These are phyloP conservation scores for Colletotrichum sp. DNA, from an alignment of 2,329 filamentous ascomycete genomes.

Conservation along the genomic window DNA sequence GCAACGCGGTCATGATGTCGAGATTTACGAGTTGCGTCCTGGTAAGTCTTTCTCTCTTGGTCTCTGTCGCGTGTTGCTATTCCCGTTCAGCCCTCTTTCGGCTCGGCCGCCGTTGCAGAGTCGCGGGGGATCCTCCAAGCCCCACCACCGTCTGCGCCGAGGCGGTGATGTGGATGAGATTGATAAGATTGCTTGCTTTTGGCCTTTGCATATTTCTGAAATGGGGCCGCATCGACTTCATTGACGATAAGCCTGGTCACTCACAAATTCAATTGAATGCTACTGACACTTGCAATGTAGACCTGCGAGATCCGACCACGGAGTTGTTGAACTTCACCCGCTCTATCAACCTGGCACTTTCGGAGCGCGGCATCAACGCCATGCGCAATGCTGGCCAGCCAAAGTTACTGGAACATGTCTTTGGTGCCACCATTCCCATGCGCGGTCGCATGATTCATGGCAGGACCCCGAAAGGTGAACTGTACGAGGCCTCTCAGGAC, in stretches of 20 bases:
- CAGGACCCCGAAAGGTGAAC: constrained; percentile 62
- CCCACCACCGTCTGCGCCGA: background rate
- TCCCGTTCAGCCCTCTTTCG: background rate
- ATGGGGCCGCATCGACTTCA: background rate
- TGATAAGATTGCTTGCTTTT: background rate
- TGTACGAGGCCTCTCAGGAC: constrained; percentile 81
- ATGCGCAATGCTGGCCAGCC: constrained; percentile 73
- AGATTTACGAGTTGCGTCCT: constrained; percentile 90
- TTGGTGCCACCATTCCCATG: constrained; percentile 88
- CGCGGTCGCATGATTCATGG: constrained; percentile 96
- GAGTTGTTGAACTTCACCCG: constrained; percentile 93
- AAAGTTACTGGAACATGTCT: constrained; percentile 74
- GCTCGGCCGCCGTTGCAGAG: background rate
- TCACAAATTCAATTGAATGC: background rate
- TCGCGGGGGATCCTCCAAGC: background rate
- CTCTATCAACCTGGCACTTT: constrained; percentile 97
- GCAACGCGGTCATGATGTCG: constrained; percentile 84
- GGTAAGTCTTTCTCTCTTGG: constrained; percentile 58
- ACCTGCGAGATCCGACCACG: constrained; percentile 83
- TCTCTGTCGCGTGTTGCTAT: background rate
- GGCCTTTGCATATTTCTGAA: background rate
- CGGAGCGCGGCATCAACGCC: constrained; percentile 90
- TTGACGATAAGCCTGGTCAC: background rate
- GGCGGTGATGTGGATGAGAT: background rate
- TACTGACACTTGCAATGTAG: constrained; percentile 48